These are phyloP conservation scores for Fusarium succisae DNA, from an alignment of 2,329 filamentous ascomycete genomes.

Conservation along the genomic window DNA sequence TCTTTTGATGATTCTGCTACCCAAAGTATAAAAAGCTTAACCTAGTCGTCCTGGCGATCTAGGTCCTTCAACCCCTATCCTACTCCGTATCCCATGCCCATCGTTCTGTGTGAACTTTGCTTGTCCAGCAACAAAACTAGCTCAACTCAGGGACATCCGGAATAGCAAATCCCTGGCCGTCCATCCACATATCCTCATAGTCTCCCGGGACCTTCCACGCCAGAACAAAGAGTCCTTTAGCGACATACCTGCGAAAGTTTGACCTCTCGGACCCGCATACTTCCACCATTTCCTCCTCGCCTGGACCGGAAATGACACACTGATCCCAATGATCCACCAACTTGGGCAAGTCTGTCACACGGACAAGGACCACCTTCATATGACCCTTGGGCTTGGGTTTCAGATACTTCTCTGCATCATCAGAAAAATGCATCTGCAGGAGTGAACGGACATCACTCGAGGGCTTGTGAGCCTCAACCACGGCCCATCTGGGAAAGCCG, in stretches of 20 bases:
- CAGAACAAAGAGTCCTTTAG: not conserved
- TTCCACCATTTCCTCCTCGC: not conserved
- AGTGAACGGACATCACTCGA: not conserved
- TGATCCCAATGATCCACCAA: not conserved
- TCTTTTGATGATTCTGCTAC: not conserved
- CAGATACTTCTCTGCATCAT: fast-evolving
- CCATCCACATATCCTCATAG: not conserved
- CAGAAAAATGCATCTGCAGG: not conserved
- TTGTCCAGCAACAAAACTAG: not conserved
- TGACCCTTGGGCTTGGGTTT: not conserved
- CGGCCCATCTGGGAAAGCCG: not conserved
- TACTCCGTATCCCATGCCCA: not conserved
- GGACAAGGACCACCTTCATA: not conserved
- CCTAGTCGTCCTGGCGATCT: not conserved
- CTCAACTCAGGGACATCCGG: not conserved
- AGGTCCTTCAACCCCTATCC: fast-evolving
- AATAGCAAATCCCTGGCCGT: not conserved
- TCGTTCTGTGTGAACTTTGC: too few species aligned
- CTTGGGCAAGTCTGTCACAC: not conserved
- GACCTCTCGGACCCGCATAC: too few species aligned
- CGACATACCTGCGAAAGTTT: not conserved
- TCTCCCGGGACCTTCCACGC: not conserved
- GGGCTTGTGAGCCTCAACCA: not conserved
- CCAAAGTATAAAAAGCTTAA: not conserved
- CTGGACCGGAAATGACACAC: not conserved